Base-by-base conservation (phyloP, 2,329 filamentous ascomycete genomes). In the Fusarium sp. region DNA sequence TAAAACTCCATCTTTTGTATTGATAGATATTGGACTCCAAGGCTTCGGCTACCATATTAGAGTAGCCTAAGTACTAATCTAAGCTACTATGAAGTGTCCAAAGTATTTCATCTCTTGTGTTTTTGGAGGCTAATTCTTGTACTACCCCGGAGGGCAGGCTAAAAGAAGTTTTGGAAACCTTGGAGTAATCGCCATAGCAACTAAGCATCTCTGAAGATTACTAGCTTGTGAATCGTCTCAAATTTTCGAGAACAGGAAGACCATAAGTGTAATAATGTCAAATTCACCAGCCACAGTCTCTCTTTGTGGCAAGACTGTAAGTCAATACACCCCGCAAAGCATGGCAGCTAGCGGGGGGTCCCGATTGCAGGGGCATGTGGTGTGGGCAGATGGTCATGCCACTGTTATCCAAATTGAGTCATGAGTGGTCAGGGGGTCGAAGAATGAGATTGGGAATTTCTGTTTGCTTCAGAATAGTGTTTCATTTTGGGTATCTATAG, bases 301-400 rank as follows among this genome's bases (percentile, higher is more conserved):
- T 41, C 30, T 39, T 23, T 26, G 16, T 28, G 25, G 44, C n/a
- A 46, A 46, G 25, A 19, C 49, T 43, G 12, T 19, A 46, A 46
- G 44, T 41, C 49, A 50, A 23, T 12, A 37, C 44, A 54, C 57
- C 60, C 50, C 31, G 45, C 54, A 58, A 62, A 62, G 28, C 19
- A 46, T 21, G 26, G 41, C 23, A 56, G 26, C 37, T 52, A 59
- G 50, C 72, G 72, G 72, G 66, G 66, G 59, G 62, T 39, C 55
- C 72, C 72, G 72, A 57, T 55, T 58, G 25, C 56, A 55, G 28
- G 44, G 55, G 26, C n/a, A 16, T 30, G 45, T 39, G 65, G 58
- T 41, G 67, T 73, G 70, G 65, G 66, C 72, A 74, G 72, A 75
- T 75, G 69, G 69, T 74, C 72, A 74, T 63, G 70, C 72, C 72